Conservation (phyloP, 371 early-diverging fungal species). For the Coemansia sp. region DNA sequence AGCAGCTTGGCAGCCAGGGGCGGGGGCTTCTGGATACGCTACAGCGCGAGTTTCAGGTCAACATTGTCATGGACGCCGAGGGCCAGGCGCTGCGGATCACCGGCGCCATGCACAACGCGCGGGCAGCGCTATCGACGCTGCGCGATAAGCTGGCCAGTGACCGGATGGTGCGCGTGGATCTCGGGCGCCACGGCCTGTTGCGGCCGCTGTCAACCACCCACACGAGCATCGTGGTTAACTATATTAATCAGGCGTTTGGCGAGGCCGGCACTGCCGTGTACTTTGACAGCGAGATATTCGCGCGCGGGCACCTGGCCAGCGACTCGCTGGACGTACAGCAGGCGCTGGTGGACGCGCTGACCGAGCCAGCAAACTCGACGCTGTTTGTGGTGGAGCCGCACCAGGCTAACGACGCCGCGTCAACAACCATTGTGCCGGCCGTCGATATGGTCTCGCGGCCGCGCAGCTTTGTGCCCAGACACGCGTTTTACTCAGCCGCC, state of each 20-base stretch:
- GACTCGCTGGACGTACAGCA: conserved; percentile 26
- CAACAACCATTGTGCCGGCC: conserved; percentile 16
- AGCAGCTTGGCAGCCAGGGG: conserved; percentile 7
- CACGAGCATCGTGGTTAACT: neutral
- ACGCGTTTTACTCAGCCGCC: conserved; percentile 1
- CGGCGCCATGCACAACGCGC: conserved; percentile 24
- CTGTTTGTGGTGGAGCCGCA: conserved; percentile 19
- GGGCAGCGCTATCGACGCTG: conserved; percentile 26
- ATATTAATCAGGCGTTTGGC: neutral
- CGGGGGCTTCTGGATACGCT: conserved; percentile 3
- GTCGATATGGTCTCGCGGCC: conserved; percentile 22
- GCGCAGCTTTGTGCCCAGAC: conserved; percentile 10
- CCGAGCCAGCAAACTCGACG: conserved; percentile 15
- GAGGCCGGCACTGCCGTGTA: conserved; percentile 4
- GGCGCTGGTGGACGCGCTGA: conserved; percentile 24
- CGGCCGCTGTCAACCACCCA: conserved; percentile 20
- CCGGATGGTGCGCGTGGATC: conserved; percentile 23
- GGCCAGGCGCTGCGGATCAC: conserved; percentile 8
- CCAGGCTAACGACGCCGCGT: neutral
- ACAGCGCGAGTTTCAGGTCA: conserved; percentile 23
- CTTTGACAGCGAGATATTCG: conserved; percentile 24
- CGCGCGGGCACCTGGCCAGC: conserved; percentile 14
- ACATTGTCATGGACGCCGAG: conserved; percentile 4
- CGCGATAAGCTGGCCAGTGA: conserved; percentile 30
- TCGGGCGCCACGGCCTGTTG: conserved; percentile 15